These are phyloP conservation scores for Agastache rugosa DNA, from an alignment of 257 asterid species.

Conservation along the genomic window DNA sequence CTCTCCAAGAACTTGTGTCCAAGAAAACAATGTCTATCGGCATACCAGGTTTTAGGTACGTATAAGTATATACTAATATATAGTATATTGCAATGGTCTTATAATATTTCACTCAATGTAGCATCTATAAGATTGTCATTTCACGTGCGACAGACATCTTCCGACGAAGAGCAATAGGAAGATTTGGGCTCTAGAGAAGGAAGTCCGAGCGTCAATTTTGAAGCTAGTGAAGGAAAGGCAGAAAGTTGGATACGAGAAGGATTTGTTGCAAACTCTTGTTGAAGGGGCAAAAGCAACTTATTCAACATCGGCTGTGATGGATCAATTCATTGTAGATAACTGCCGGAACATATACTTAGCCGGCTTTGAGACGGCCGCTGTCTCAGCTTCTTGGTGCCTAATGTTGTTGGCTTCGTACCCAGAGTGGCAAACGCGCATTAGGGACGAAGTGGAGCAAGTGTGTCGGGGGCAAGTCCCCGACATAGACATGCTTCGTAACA, in stretches of 20 bases:
- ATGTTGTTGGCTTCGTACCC: constrained; percentile 59
- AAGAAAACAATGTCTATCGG: constrained; percentile 40
- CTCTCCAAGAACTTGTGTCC: constrained; percentile 42
- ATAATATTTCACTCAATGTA: background rate
- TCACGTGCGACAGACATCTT: constrained; percentile 41
- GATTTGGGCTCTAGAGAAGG: constrained; percentile 57
- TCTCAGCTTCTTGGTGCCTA: constrained; percentile 56
- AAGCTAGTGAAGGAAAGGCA: constrained; percentile 47
- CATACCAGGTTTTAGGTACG: constrained; percentile 59
- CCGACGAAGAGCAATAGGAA: constrained; percentile 55
- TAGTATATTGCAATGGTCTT: no score
- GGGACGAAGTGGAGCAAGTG: constrained; percentile 46
- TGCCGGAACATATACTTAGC: constrained; percentile 59
- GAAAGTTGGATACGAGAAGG: constrained; percentile 43
- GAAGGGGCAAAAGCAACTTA: constrained; percentile 44
- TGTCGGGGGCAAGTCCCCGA: constrained; percentile 48
- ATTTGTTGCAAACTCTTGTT: constrained; percentile 48
- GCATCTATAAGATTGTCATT: background rate
- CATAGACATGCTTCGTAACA: constrained; percentile 50
- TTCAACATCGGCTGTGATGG: constrained; percentile 24
- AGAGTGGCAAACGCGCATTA: constrained; percentile 50
- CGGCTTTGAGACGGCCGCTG: constrained; percentile 54
- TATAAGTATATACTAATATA: background rate
- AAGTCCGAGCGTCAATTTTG: constrained; percentile 47
- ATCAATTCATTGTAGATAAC: constrained; percentile 55